Conservation (phyloP, 2,329 filamentous ascomycete genomes). For the Helicocarpus griseus region DNA sequence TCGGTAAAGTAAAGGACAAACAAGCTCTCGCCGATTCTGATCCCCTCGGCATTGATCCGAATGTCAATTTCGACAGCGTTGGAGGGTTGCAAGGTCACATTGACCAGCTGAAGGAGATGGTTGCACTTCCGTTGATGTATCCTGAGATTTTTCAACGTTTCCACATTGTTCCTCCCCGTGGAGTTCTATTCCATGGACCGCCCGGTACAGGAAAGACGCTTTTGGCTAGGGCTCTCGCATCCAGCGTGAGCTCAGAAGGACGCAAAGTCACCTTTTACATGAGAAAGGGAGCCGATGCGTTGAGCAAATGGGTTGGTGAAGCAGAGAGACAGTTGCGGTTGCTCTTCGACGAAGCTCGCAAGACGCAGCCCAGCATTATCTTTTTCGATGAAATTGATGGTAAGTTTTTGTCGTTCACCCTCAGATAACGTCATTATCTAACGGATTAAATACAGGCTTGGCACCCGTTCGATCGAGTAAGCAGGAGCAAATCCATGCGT, state of each 20-base stretch:
- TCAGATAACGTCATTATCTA: neutral
- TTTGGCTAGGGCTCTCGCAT: conserved; percentile 85
- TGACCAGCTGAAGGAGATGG: conserved; percentile 97
- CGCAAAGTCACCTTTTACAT: conserved; percentile 98
- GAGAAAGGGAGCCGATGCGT: conserved; percentile 93
- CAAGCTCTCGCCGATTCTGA: conserved; percentile 90
- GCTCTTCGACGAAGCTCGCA: conserved; percentile 89
- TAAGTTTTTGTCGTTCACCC: conserved; percentile 19
- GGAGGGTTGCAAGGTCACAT: conserved; percentile 90
- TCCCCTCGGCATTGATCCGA: conserved; percentile 84
- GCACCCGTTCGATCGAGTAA: conserved; percentile 95
- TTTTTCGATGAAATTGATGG: conserved; percentile 99
- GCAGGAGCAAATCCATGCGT: conserved; percentile 97
- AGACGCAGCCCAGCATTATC: conserved; percentile 96
- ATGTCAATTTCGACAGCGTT: conserved; percentile 87
- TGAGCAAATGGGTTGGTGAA: conserved; percentile 98
- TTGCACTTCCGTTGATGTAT: conserved; percentile 84
- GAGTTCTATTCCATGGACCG: conserved; percentile 92
- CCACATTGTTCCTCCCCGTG: conserved; percentile 85
- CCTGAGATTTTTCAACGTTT: conserved; percentile 88
- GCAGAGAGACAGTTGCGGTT: conserved; percentile 89
- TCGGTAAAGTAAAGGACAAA: conserved; percentile 88
- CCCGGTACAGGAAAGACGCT: conserved; percentile 97
- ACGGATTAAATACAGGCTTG: conserved; percentile 38
- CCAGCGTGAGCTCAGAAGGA: conserved; percentile 78